Percentiles rank a stretch among this genome's conserved stretches.
Conservation (phyloP, 805 yeast species). For the Candida qinlingensis region DNA sequence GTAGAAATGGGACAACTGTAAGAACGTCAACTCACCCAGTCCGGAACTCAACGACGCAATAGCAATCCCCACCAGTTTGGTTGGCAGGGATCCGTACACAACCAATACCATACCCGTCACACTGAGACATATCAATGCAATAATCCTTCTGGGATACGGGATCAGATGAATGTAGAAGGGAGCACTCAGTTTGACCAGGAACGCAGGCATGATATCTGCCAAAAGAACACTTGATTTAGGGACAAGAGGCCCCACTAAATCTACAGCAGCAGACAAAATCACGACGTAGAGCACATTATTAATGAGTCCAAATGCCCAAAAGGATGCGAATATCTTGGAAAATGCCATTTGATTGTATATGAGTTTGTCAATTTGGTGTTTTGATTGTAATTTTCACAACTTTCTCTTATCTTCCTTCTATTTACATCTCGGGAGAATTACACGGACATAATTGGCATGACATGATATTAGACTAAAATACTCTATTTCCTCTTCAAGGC, state of each 20-base stretch:
- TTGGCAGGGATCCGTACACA: constrained; percentile 27
- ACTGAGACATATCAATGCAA: constrained; percentile 51
- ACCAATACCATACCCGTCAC: constrained; percentile 70
- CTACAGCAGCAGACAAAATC: constrained; percentile 87
- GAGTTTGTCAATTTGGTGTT: not conserved
- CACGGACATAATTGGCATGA: too few relatives aligned
- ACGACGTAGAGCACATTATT: constrained; percentile 90
- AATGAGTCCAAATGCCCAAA: constrained; percentile 79
- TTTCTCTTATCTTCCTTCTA: not conserved
- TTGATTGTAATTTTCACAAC: too few relatives aligned
- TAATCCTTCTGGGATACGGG: constrained; percentile 53
- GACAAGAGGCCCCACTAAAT: constrained; percentile 72
- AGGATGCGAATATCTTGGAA: constrained; percentile 39
- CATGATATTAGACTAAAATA: not conserved
- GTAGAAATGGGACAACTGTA: constrained; percentile 81
- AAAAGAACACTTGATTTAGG: constrained; percentile 85
- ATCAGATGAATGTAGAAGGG: constrained; percentile 74
- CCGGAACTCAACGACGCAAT: constrained; percentile 86
- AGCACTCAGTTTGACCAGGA: constrained; percentile 61
- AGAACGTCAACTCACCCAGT: constrained; percentile 82
- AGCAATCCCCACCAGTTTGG: constrained; percentile 60
- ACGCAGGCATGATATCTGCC: constrained; percentile 85
- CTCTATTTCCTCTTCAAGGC: constrained; percentile 48
- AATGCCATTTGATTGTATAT: not conserved
- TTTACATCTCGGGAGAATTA: not conserved